These are phyloP conservation scores for Pseudozyma tsukubaensis DNA, from an alignment of 1,284 basidiomycete genomes.

Conservation along the genomic window DNA sequence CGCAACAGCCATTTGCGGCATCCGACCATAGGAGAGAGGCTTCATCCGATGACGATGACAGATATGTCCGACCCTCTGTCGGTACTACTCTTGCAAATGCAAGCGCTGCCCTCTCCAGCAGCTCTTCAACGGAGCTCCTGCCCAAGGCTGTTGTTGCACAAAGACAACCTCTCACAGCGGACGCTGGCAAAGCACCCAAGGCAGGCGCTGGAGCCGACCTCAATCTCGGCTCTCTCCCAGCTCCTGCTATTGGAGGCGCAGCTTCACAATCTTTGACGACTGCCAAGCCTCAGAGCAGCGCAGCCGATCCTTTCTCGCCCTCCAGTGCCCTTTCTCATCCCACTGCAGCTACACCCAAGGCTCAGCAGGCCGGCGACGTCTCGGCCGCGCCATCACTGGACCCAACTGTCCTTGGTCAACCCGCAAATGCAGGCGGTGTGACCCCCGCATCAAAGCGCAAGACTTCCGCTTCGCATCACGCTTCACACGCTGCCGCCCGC, in stretches of 20 bases:
- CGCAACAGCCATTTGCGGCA: not conserved
- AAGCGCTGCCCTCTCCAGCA: conserved; percentile 49
- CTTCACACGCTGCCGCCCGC: conserved; percentile 31
- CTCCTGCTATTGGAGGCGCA: conserved; percentile 9
- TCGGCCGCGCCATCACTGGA: conserved; percentile 25
- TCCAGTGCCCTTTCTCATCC: conserved; percentile 11
- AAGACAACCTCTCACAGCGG: conserved; percentile 20
- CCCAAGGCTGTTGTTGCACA: conserved; percentile 44
- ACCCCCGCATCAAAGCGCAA: conserved; percentile 42
- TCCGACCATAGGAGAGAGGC: conserved; percentile 28
- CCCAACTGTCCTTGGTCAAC: conserved; percentile 17
- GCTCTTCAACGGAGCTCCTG: conserved; percentile 47
- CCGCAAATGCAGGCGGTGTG: conserved; percentile 5
- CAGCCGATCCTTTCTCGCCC: conserved; percentile 22
- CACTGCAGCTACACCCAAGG: conserved; percentile 27
- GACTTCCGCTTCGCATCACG: conserved; percentile 36
- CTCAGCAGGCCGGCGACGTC: conserved; percentile 21
- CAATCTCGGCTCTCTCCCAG: conserved; percentile 46
- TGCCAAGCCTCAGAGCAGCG: conserved; percentile 25
- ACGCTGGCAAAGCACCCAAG: conserved; percentile 9
- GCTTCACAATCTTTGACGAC: conserved; percentile 31
- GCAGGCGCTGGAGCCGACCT: conserved; percentile 21
- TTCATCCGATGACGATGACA: conserved; percentile 46
- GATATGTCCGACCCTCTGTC: conserved; percentile 33
- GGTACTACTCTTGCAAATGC: conserved; percentile 47